Base-by-base conservation (phyloP, 352 stramenopile genomes). In the Phytophthora fragariae region DNA sequence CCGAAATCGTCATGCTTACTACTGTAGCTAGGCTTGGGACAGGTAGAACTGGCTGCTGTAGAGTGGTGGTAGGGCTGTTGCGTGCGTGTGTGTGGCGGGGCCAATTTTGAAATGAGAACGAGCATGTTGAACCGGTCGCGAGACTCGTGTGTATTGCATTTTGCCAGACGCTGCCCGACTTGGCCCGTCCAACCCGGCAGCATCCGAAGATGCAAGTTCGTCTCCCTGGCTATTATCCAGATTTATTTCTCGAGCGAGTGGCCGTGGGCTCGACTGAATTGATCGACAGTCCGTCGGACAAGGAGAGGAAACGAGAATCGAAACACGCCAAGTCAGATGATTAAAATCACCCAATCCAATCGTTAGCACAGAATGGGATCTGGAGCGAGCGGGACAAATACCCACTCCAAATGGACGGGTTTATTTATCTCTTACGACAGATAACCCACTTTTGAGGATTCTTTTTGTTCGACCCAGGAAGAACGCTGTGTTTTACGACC, bases 171-270 rank as follows among this genome's bases (percentile, higher is more conserved):
- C 49, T 60, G 15, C 41, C 31, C 53, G 60, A 57, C 65, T 53
- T 50, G 17, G 44, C 67, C 65, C 61, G 62, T 73, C 59, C 67
- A 63, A 69, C 21, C 37, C 33, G 6, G 50, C 24, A 62, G 33
- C 65, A 72, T 73, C 66, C 49, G 59, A 53, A 68, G 59, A 73
- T 73, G 47, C 54, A 56, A 62, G 24, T 2, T 44, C 44, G 6
- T 15, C 44, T 62, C 21, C 60, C 67, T 74, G 67, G 67, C 60
- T 74, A 70, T 74, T 74, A 70, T 65, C 59, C 60, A 74, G 66
- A 73, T 73, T 74, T 70, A 70, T 74, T 74, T 74, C 44, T 64
- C 35, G 35, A 69, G 60, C 41, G 52, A 65, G 58, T 65, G 67
- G 58, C 54, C 29, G 47, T 15, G 24, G 21, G 33, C 61, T 37